Base-by-base conservation (phyloP, 2,329 filamentous ascomycete species). In the Aquanectria penicillioides region DNA sequence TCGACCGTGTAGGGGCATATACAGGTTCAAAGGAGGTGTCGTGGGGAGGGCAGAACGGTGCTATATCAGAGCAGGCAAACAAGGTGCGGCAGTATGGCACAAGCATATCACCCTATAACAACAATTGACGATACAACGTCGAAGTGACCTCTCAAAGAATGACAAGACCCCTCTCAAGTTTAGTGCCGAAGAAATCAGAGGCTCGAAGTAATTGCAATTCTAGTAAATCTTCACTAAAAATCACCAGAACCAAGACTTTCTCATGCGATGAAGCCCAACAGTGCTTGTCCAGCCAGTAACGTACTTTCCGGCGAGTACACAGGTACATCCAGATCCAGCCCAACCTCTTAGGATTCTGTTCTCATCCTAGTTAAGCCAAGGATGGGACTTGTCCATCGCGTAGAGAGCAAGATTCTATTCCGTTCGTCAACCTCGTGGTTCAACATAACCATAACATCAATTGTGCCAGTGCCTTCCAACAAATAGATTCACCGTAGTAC, bases 391-490 rank as follows among this genome's bases (percentile, higher is more conserved):
- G 48, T 59, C 54, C 29, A 54, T 61, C 47, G 56, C 37, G 26
- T 38, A 62, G 58, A 49, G 57, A 54, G 53, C 56, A 61, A 57
- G 36, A 62, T 63, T 69, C 59, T 64, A 69, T 67, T 62, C 55
- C 50, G 52, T 63, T 62, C 62, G 57, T 51, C 62, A 59, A 56
- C 23, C 46, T 44, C 31, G 51, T 29, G 60, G 56, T 53, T 62
- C 53, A 41, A 65, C 62, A 64, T 63, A 64, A 64, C 47, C 62
- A 43, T 51, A 62, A 68, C 55, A 65, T 69, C 52, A 69, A 67
- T n/a, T 71, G 62, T 66, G 59, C 65, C 61, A 67, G 63, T 57
- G 62, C 49, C 64, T 59, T 67, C 69, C 66, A 66, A 63, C 62
- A 49, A 62, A 65, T 58, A 61, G 25, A 63, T 65, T 70, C 62